These are phyloP conservation scores for Mycena galericulata DNA, from an alignment of 768 basidiomycete genomes.

Conservation along the genomic window DNA sequence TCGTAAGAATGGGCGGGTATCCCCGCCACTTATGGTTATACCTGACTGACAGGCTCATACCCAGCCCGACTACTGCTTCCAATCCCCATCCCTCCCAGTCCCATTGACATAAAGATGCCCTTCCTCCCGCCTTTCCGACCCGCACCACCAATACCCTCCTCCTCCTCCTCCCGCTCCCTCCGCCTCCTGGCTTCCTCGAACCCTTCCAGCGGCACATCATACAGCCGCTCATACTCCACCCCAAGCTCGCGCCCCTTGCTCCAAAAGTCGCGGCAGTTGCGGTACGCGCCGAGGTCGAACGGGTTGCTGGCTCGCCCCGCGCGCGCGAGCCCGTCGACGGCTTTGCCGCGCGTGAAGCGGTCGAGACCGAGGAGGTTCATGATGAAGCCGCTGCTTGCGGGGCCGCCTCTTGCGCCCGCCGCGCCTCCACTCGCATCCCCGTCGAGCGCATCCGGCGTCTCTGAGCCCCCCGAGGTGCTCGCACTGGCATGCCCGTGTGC, in stretches of 20 bases:
- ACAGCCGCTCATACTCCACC: slow-evolving; percentile 90
- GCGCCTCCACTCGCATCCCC: slow-evolving; percentile 63
- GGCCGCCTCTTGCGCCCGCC: slow-evolving; percentile 59
- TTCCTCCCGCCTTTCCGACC: slow-evolving; percentile 53
- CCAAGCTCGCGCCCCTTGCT: slow-evolving; percentile 84
- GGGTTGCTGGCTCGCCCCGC: slow-evolving; percentile 87
- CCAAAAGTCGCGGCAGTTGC: slow-evolving; percentile 97
- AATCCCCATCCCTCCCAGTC: slow-evolving; percentile 58
- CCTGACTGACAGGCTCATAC: slow-evolving; percentile 78
- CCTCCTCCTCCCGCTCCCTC: slow-evolving; percentile 71
- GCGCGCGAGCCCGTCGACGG: slow-evolving; percentile 85
- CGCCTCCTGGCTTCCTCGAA: slow-evolving; percentile 79
- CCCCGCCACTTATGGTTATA: slow-evolving; percentile 38
- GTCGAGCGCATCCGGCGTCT: slow-evolving; percentile 49
- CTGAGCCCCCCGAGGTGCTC: no score
- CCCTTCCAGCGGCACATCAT: slow-evolving; percentile 90
- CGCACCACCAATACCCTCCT: slow-evolving; percentile 49
- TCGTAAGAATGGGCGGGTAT: not conserved
- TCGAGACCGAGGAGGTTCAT: slow-evolving; percentile 95
- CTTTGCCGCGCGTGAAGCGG: slow-evolving; percentile 91
- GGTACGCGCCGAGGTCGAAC: slow-evolving; percentile 84
- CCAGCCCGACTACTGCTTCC: slow-evolving; percentile 66
- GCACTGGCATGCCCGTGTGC: no score
- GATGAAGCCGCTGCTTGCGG: slow-evolving; percentile 74
- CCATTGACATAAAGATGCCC: slow-evolving; percentile 65